Conservation (phyloP, 202 grass and related monocot species). For the Eragrostis tef region DNA sequence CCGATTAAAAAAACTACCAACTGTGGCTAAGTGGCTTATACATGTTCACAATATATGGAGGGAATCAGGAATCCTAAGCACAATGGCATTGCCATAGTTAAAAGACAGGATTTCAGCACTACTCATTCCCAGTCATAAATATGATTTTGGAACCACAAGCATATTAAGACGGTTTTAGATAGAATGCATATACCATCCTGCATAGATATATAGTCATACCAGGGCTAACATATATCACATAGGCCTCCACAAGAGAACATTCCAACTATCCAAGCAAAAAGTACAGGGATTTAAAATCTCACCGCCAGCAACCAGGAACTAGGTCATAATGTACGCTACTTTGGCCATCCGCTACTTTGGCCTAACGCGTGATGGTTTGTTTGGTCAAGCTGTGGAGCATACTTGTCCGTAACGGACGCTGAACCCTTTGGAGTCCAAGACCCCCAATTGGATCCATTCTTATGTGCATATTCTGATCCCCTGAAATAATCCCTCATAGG, state of each 20-base stretch:
- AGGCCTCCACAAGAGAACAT: not conserved
- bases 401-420: constrained; percentile 55
- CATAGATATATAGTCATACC: not conserved
- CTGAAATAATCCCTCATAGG: not conserved
- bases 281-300: not conserved
- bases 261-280: not conserved
- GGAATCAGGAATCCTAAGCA: too few relatives aligned
- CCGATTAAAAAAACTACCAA: too few relatives aligned
- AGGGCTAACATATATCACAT: not conserved
- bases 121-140: too few relatives aligned
- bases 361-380: constrained; percentile 38
- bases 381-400: constrained; percentile 47
- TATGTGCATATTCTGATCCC: constrained; percentile 8
- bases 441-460: not conserved
- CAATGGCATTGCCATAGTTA: too few relatives aligned
- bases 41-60: too few relatives aligned
- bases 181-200: too few relatives aligned
- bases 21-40: too few relatives aligned
- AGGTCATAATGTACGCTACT: constrained; percentile 13
- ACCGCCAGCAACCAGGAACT: not conserved
- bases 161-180: too few relatives aligned
- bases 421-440: not conserved
- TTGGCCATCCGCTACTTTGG: not conserved
- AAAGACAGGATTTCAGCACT: too few relatives aligned
- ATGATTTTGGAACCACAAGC: too few relatives aligned